Evolutionary conservation across 2,329 filamentous ascomycete genomes (phyloP).

Genomic region (Phaeoacremonium minimum): DNA sequence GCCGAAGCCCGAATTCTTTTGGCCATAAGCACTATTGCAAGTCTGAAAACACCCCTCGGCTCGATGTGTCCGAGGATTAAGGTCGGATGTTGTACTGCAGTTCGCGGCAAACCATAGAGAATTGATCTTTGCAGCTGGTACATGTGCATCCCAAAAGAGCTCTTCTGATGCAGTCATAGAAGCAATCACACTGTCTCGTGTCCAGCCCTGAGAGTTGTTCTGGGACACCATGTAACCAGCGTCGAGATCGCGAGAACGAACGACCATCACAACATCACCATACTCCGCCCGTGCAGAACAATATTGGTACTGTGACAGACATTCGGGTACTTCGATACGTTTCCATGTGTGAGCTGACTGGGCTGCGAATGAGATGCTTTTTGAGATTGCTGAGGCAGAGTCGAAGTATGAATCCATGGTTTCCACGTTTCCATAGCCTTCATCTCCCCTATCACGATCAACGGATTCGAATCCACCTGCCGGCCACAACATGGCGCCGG

Average conservation of each 20-base stretch:
- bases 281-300: background rate
- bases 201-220: background rate
- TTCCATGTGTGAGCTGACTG: background rate
- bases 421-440: background rate
- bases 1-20: background rate
- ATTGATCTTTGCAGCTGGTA: background rate
- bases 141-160: background rate
- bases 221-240: background rate
- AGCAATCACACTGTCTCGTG: background rate
- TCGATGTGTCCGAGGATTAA: background rate
- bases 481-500: conserved; percentile 1
- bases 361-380: background rate
- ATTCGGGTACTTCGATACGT: background rate
- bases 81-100: background rate
- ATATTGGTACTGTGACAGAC: background rate
- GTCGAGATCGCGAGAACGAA: background rate
- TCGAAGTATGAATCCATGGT: background rate
- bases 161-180: background rate
- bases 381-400: background rate
- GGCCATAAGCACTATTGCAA: background rate
- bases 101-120: background rate
- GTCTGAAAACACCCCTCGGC: background rate
- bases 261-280: background rate
- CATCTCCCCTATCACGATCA: background rate
- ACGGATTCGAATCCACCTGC: background rate